Evolutionary conservation across 1,284 basidiomycete genomes (phyloP).

Genomic region (Trichosporon ovoides): DNA sequence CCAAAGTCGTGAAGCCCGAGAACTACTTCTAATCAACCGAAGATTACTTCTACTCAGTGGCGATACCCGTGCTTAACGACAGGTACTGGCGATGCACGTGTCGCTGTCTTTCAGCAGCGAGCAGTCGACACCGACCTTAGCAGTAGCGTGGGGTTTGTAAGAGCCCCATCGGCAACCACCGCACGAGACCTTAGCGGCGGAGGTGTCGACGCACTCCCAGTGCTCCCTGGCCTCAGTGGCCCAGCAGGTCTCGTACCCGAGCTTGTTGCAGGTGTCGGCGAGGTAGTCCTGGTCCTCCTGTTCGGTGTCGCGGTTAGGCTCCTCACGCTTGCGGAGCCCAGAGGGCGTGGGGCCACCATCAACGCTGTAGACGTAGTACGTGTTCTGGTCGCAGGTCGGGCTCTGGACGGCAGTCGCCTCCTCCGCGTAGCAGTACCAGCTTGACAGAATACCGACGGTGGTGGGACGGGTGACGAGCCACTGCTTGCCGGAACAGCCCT

Average conservation of each 20-base stretch:
- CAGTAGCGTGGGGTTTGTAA: not conserved
- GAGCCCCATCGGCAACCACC: not conserved
- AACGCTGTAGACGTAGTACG: not conserved
- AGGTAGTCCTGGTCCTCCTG: not conserved
- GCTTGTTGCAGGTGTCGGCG: not conserved
- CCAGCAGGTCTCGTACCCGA: constrained; percentile 1
- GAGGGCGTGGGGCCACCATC: not conserved
- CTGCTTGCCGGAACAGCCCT: not conserved
- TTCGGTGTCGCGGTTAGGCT: not conserved
- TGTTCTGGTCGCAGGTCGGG: not conserved
- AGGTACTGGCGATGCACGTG: not conserved
- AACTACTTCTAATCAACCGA: too few relatives aligned
- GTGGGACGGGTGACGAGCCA: not conserved
- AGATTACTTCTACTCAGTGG: too few relatives aligned
- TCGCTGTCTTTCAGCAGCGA: not conserved
- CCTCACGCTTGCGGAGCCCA: not conserved
- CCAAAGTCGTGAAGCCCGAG: too few relatives aligned
- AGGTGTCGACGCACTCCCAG: constrained; percentile 5
- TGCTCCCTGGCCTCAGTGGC: not conserved
- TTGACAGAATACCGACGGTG: not conserved
- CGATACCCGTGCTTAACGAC: too few relatives aligned
- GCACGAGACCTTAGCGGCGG: not conserved
- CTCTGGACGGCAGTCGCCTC: not conserved
- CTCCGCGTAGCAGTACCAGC: not conserved
- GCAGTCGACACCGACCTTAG: not conserved